Base-by-base conservation (phyloP, 805 yeast species). In the Yarrowia phangngaensis region DNA sequence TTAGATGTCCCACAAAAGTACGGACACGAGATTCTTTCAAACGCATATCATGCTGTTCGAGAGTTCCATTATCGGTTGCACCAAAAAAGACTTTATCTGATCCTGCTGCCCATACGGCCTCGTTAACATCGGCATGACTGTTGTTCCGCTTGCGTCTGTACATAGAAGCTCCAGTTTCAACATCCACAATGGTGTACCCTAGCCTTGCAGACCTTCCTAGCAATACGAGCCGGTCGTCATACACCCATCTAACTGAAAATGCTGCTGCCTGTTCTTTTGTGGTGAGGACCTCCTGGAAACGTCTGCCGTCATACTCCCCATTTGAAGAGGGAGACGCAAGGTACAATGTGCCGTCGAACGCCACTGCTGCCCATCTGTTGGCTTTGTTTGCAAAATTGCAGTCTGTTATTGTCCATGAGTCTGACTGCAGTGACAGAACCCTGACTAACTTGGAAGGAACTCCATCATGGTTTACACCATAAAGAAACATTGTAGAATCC, bases 331-430 rank as follows among this genome's bases (percentile, higher is more conserved):
- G 26, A 6, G 29, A 20, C n/a, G n/a, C n/a, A n/a, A 41, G 22
- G 35, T 29, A 41, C 3, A 41, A 4, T 9, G 28, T 17, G 6
- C 35, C 48, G 11, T 30, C 48, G 22, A 41, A 41, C 2, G 48
- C 34, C 4, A 41, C 35, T 4, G 35, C 48, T 3, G 48, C 48
- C 35, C 34, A 30, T 20, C 23, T 28, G 27, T 29, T 29, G 20
- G 22, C 8, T 2, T 27, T 29, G 16, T 29, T 30, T 14, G 48
- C 35, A 29, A 41, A 41, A 8, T 26, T 15, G 20, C 48, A 41
- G 15, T 41, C 48, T 4, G 48, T 41, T 14, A 41, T 30, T 4
- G 48, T 41, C 48, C 48, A 41, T 4, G 48, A 41, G 22, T 41
- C 22, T 7, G 34, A 30, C 13, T 30, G 35, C 12, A 29, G 48